A percentile compares a stretch with the other conserved stretches of the same genome.
These are phyloP conservation scores for Cardamine occulta DNA, from an alignment of 345 rosid genomes.

Conservation along the genomic window DNA sequence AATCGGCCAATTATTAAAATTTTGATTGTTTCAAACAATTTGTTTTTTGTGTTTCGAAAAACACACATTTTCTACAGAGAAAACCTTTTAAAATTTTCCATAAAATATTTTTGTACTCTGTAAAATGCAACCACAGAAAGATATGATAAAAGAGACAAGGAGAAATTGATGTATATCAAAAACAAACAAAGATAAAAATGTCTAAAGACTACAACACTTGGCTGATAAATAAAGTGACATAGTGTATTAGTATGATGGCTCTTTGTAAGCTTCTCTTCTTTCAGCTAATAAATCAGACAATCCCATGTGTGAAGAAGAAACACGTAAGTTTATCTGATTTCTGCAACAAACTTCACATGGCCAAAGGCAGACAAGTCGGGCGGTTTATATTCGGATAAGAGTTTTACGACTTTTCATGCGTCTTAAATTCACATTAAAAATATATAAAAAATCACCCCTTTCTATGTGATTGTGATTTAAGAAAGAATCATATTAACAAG, in stretches of 20 bases:
- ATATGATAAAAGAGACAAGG: conserved; percentile 1
- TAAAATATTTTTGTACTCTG: neutral
- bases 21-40: neutral
- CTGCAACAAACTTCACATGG: conserved; percentile 38
- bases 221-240: conserved; percentile 36
- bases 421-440: neutral
- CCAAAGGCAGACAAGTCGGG: conserved; percentile 6
- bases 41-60: too few relatives aligned
- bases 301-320: conserved; percentile 34
- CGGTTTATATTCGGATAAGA: conserved; percentile 14
- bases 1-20: neutral
- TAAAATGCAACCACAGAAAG: neutral
- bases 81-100: neutral
- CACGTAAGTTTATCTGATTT: conserved; percentile 36
- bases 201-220: conserved; percentile 20
- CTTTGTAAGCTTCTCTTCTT: conserved; percentile 15
- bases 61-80: neutral
- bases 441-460: neutral
- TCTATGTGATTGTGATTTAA: neutral
- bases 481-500: neutral
- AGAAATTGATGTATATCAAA: conserved; percentile 14
- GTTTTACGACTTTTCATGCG: conserved; percentile 7
- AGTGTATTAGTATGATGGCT: conserved; percentile 22
- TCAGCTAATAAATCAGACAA: conserved; percentile 16
- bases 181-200: neutral